Base-by-base conservation (phyloP, 1,284 basidiomycete species). In the Mycosarcoma maydis region DNA sequence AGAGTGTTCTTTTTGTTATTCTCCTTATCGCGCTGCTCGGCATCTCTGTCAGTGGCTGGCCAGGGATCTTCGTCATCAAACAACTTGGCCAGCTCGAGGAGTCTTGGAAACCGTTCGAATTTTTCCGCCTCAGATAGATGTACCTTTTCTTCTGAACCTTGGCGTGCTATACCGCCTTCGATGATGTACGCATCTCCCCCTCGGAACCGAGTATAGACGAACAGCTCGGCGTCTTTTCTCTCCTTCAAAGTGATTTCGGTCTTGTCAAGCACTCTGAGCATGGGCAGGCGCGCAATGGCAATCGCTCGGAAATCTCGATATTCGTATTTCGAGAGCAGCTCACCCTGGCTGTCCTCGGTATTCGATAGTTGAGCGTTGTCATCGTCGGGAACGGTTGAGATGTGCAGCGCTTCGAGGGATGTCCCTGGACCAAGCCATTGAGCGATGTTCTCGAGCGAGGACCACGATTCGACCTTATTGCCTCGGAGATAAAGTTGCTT, bases 141-240 rank as follows among this genome's bases (percentile, higher is more conserved):
- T 3, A 43, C 3, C 22, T 17, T 50, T 13, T 30, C 36, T 16
- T 44, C 39, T 10, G 33, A 13, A 7, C 40, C 42, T 33, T 9
- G 34, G 6, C 43, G 9, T 9, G n/a, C 3, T 1, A 47, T 6
- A 8, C 11, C 32, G 19, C 58, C 65, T 2, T 57, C 10, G 42
- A 68, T 53, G 37, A 68, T 54, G 36, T 42, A 53, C 8, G 54
- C 58, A 34, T 68, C 58, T 2, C 54, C 37, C 8, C 57, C 23
- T 17, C 54, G 59, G 24, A 52, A 61, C 13, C 60, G 44, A 8
- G 40, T 47, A 43, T 53, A 52, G 26, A 72, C 41, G 78, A 90
- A 91, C 36, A 92, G 82, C 82, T 97, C 94, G 44, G 90, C 88
- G 75, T 97, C 94, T n/a, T 83, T 85, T 32, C 94, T 86, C 79